These are phyloP conservation scores for Neohortaea acidophila DNA, from an alignment of 495 filamentous ascomycete species.

Conservation along the genomic window DNA sequence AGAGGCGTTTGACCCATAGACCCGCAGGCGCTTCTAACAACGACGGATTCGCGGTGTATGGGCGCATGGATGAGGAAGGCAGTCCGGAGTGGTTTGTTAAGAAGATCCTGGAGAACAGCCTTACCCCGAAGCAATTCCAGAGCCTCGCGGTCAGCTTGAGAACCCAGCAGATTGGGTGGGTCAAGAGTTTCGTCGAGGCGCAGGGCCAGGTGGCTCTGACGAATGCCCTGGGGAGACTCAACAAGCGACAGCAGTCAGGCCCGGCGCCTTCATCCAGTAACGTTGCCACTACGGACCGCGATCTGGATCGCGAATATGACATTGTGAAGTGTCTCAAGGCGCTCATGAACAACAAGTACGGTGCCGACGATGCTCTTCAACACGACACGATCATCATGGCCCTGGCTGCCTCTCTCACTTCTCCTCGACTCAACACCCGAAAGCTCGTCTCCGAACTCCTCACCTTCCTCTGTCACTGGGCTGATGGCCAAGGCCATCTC, in stretches of 20 bases:
- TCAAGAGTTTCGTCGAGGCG: conserved; percentile 89
- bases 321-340: conserved; percentile 96
- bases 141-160: conserved; percentile 85
- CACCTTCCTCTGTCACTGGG: conserved; percentile 96
- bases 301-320: conserved; percentile 89
- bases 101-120: conserved; percentile 89
- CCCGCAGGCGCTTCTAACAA: conserved; percentile 38
- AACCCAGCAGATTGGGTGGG: conserved; percentile 96
- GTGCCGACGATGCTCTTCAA: conserved; percentile 85
- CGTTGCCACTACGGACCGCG: conserved; percentile 58
- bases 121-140: conserved; percentile 77
- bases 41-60: conserved; percentile 37
- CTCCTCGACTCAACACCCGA: conserved; percentile 75
- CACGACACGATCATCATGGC: conserved; percentile 84
- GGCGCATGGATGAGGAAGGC: conserved; percentile 73
- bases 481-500: conserved; percentile 77
- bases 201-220: conserved; percentile 94
- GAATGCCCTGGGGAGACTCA: conserved; percentile 84
- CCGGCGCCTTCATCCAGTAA: conserved; percentile 33
- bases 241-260: conserved; percentile 65
- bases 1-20: conserved; percentile 56
- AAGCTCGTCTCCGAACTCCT: conserved; percentile 94
- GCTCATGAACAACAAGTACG: conserved; percentile 97
- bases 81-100: conserved; percentile 97
- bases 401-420: conserved; percentile 72